Base-by-base conservation (phyloP, 164 flowering plant species). In the Hamamelis virginiana region DNA sequence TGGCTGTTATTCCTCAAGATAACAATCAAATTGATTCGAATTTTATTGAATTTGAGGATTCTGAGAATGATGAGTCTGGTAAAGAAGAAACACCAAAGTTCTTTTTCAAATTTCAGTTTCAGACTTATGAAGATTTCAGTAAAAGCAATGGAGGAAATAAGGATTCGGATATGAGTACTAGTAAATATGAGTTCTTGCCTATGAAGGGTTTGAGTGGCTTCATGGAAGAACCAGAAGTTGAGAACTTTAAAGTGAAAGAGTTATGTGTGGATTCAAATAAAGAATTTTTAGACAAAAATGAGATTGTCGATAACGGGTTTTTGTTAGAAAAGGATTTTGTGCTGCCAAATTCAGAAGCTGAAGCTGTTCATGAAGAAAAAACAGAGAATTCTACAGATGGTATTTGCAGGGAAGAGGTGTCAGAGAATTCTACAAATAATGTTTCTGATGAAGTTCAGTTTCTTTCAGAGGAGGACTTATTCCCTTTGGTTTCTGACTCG, bases 91-190 rank as follows among this genome's bases (percentile, higher is more conserved):
- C 78, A 16, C 68, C 86, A 1, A 77, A 79, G 47, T 79, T 83
- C 26, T 59, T 69, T 46, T 85, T 91, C 66, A 83, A 72, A 65
- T 91, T 91, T 62, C 71, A 79, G 64, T 89, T 81, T 68, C 89
- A 75, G 63, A 74, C 78, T 6, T 81, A 46, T 46, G 86, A 89
- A 66, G 89, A 89, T 11, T 77, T 78, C 45, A 28, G 64, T 45
- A 76, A 63, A 67, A 68, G 60, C 43, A 52, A 46, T 57, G 53
- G 57, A 61, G 82, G 68, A 45, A 47, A 48, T 50, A 53, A 47
- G 9, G 76, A 65, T 14, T 5, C 46, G 59, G 64, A 56, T 13
- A 67, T 68, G 19, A 75, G 60, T 28, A 69, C 75, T 11, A 68
- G 62, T 53, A 69, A 73, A 73, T 78, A 74, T 59, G 79, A 79